A percentile compares a stretch with the other conserved stretches of the same genome.
These are phyloP conservation scores for Pelargonium hybrid DNA, from an alignment of 441 rosid species.

Conservation along the genomic window DNA sequence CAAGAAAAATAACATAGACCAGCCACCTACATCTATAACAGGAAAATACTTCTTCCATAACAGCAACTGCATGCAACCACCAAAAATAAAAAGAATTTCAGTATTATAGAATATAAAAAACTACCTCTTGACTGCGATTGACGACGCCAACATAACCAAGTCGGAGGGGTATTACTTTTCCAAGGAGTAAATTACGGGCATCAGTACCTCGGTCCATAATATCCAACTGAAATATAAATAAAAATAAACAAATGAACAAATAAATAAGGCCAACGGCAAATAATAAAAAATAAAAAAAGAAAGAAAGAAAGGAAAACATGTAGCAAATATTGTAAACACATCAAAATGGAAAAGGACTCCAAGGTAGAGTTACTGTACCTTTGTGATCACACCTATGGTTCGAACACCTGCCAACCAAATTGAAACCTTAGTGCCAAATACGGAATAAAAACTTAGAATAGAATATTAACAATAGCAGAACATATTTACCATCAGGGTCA, in stretches of 20 bases:
- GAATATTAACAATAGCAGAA: neutral
- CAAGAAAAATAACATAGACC: neutral
- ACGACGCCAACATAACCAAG: neutral
- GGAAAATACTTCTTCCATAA: neutral
- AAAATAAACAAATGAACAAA: neutral
- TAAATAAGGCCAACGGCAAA: neutral
- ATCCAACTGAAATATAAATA: constrained; percentile 1
- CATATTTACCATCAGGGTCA: constrained; percentile 77
- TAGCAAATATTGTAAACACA: neutral
- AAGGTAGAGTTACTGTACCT: neutral
- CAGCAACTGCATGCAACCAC: neutral
- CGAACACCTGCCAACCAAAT: neutral
- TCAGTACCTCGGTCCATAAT: constrained; percentile 5
- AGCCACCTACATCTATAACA: neutral
- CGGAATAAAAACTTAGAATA: neutral
- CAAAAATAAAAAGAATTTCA: neutral
- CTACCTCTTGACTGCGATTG: constrained; percentile 3
- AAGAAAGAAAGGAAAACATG: neutral
- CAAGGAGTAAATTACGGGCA: constrained; percentile 5
- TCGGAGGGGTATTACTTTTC: neutral
- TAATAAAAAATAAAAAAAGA: too few species aligned
- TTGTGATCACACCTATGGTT: neutral
- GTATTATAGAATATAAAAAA: neutral
- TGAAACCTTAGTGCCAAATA: neutral
- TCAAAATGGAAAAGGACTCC: neutral